Conservation (phyloP, 2,329 filamentous ascomycete genomes). For the Thelonectria olida region DNA sequence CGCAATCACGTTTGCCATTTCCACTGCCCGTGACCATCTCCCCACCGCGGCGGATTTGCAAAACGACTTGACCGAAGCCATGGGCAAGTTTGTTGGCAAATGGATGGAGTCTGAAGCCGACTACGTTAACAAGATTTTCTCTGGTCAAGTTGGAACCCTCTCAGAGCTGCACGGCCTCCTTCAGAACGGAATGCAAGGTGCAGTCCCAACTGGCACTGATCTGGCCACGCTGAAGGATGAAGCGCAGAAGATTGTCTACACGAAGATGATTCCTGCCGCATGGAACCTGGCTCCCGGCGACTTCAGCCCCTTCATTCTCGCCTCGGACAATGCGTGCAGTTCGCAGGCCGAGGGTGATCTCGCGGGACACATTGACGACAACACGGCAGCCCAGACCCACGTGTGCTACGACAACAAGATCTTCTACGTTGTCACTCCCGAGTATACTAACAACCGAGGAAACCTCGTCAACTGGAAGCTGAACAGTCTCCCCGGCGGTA, state of each 20-base stretch:
- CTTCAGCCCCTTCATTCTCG: conserved; percentile 1
- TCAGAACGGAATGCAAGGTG: conserved; percentile 1
- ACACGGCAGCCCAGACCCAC: conserved; percentile 1
- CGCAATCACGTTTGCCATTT: conserved; percentile 4
- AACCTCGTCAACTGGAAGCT: conserved; percentile 1
- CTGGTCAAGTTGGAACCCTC: background rate
- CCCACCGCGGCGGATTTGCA: background rate
- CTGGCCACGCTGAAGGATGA: conserved; percentile 1
- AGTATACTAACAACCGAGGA: conserved; percentile 1
- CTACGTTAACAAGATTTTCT: conserved; percentile 8
- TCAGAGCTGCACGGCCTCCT: background rate
- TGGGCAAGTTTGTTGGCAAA: conserved; percentile 7
- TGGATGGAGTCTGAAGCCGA: conserved; percentile 4
- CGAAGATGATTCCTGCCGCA: conserved; percentile 9
- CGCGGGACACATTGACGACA: conserved; percentile 1
- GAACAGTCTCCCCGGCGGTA: background rate
- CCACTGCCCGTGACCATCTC: conserved; percentile 4
- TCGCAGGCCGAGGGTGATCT: background rate
- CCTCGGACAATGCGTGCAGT: background rate
- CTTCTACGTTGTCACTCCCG: conserved; percentile 5
- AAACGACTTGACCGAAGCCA: conserved; percentile 4
- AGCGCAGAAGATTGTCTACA: conserved; percentile 6
- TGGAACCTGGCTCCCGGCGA: conserved; percentile 3
- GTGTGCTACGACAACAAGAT: conserved; percentile 9
- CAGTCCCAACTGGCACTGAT: background rate